These are phyloP conservation scores for Aspergillus quadricinctus DNA, from an alignment of 2,329 filamentous ascomycete species.

Conservation along the genomic window DNA sequence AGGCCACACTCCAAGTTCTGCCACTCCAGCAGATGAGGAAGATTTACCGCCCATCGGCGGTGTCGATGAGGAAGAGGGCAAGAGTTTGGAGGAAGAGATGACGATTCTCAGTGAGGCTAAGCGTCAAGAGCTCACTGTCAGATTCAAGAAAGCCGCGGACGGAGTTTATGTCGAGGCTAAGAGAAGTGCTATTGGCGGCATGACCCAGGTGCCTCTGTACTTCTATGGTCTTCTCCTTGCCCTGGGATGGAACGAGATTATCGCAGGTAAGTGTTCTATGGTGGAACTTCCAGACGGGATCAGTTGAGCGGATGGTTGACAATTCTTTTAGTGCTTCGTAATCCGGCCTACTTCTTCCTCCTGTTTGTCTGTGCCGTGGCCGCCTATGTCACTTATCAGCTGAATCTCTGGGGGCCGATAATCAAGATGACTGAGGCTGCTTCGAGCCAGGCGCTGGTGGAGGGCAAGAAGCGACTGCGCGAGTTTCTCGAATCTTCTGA, in stretches of 20 bases:
- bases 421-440: conserved; percentile 92
- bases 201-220: conserved; percentile 89
- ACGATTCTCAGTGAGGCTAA: conserved; percentile 88
- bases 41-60: conserved; percentile 85
- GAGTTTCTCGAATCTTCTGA: conserved; percentile 89
- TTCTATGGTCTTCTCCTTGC: conserved; percentile 87
- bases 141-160: conserved; percentile 98
- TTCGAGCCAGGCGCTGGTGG: conserved; percentile 76
- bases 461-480: conserved; percentile 84
- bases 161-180: conserved; percentile 98
- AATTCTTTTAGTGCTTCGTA: conserved; percentile 68
- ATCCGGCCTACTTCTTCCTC: conserved; percentile 88
- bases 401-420: conserved; percentile 95
- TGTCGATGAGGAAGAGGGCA: conserved; percentile 89
- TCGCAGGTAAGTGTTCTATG: conserved; percentile 65
- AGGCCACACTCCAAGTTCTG: conserved; percentile 68
- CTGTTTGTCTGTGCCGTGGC: conserved; percentile 71
- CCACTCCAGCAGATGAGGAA: conserved; percentile 80
- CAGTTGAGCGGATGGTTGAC: background rate
- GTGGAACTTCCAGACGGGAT: background rate
- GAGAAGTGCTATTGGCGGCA: conserved; percentile 89
- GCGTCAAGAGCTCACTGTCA: conserved; percentile 81
- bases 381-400: conserved; percentile 84
- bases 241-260: conserved; percentile 97
- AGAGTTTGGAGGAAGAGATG: conserved; percentile 94